These are phyloP conservation scores for Xylaria sp. DNA, from an alignment of 2,329 filamentous ascomycete species.

Conservation along the genomic window DNA sequence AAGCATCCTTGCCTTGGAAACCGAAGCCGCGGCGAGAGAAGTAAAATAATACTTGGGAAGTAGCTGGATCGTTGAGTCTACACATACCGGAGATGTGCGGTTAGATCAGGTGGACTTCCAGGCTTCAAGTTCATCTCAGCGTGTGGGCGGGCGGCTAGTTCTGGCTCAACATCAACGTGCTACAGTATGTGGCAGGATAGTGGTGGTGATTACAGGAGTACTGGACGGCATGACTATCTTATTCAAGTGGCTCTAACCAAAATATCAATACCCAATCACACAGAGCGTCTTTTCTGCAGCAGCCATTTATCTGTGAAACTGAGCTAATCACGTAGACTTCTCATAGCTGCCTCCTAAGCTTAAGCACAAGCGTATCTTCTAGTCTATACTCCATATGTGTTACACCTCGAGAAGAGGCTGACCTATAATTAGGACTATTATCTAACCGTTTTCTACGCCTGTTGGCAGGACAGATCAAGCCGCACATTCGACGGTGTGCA, in stretches of 20 bases:
- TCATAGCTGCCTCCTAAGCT: background rate
- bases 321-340: background rate
- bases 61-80: slow-evolving; percentile 1
- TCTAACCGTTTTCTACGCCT: too few relatives aligned
- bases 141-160: background rate
- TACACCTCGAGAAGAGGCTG: too few relatives aligned
- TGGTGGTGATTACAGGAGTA: slow-evolving; percentile 3
- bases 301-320: background rate
- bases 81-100: slow-evolving; percentile 11
- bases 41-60: slow-evolving; percentile 4
- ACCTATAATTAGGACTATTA: too few relatives aligned
- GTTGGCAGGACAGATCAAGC: too few relatives aligned
- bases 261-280: slow-evolving; percentile 14
- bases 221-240: background rate
- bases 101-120: background rate
- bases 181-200: background rate
- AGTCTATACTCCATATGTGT: background rate
- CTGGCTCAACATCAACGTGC: background rate
- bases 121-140: background rate
- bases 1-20: slow-evolving; percentile 8
- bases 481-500: background rate
- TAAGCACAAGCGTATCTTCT: background rate
- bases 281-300: background rate
- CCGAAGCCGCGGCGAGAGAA: background rate
- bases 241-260: slow-evolving; percentile 13